phyloP scores from a whole-genome alignment of 257 asterid species.

The Solanum okadae region DNA sequence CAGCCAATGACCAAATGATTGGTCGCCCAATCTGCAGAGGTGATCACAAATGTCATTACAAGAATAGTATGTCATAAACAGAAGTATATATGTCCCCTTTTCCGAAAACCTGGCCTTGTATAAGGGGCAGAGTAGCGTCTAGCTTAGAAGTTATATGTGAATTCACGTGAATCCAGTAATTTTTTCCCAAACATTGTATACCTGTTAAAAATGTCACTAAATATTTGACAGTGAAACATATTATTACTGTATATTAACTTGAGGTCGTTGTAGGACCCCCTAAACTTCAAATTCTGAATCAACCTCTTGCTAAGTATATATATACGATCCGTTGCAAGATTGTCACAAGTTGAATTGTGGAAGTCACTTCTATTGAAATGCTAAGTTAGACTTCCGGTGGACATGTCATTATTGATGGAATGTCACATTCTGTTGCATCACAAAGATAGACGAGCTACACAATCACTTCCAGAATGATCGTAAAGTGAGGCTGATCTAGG shows the following conservation, averaged over 20 bases:
- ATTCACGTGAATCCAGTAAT: background rate
- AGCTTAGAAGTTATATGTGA: background rate
- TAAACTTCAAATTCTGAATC: background rate
- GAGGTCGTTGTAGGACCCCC: background rate
- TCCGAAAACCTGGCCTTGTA: background rate
- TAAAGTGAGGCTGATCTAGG: background rate
- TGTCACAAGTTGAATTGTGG: background rate
- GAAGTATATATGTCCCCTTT: background rate
- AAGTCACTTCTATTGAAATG: background rate
- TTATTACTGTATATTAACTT: background rate
- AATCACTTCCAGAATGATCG: background rate
- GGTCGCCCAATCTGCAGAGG: slow-evolving; percentile 9
- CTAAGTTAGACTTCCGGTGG: background rate
- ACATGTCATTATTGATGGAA: background rate
- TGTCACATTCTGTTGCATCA: background rate
- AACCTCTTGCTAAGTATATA: background rate
- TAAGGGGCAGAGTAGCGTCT: background rate
- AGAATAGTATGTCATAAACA: background rate
- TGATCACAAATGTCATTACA: background rate
- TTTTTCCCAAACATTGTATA: background rate
- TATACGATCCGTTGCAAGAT: background rate
- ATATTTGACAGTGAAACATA: background rate
- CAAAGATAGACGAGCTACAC: too few relatives aligned
- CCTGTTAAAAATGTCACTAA: background rate
- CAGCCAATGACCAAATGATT: slow-evolving; percentile 12